These are phyloP conservation scores for Trichophyton verrucosum DNA, from an alignment of 2,329 filamentous ascomycete genomes.

Conservation along the genomic window DNA sequence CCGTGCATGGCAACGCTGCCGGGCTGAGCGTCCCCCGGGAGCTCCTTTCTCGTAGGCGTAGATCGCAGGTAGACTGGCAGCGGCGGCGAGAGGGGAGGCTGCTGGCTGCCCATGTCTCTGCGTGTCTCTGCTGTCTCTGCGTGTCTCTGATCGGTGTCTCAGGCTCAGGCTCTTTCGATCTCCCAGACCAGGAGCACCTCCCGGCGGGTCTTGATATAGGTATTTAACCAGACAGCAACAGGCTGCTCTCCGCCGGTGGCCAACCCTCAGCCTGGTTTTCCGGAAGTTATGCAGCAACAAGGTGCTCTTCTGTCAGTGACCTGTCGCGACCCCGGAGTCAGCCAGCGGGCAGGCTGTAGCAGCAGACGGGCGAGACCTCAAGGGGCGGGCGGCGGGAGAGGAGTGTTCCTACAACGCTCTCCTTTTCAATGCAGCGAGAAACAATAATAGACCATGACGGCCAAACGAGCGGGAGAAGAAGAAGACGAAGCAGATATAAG, in stretches of 20 bases:
- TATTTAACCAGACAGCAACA: too few relatives aligned
- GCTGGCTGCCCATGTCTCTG: conserved; percentile 7
- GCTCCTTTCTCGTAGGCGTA: conserved; percentile 18
- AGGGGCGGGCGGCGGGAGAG: too few relatives aligned
- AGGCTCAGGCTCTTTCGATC: too few relatives aligned
- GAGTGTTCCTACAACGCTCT: neutral
- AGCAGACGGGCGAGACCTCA: neutral
- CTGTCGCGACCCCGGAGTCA: neutral
- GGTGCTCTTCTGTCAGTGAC: too few relatives aligned
- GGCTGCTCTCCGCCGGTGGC: too few relatives aligned
- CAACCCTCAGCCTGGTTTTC: too few relatives aligned
- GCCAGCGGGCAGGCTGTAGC: neutral
- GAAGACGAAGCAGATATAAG: too few relatives aligned
- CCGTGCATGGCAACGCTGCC: conserved; percentile 20
- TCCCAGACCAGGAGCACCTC: too few relatives aligned
- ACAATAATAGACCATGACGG: neutral
- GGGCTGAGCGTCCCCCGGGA: conserved; percentile 9
- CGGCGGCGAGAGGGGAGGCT: conserved; percentile 27
- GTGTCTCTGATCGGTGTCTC: neutral
- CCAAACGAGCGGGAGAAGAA: neutral
- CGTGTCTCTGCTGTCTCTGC: neutral
- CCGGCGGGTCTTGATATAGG: too few relatives aligned
- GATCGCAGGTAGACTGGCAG: conserved; percentile 33
- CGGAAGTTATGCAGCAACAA: too few relatives aligned
- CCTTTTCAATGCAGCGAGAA: neutral